Evolutionary conservation across 2,329 filamentous ascomycete species (phyloP).

Genomic region (Pestalotiopsis fici): DNA sequence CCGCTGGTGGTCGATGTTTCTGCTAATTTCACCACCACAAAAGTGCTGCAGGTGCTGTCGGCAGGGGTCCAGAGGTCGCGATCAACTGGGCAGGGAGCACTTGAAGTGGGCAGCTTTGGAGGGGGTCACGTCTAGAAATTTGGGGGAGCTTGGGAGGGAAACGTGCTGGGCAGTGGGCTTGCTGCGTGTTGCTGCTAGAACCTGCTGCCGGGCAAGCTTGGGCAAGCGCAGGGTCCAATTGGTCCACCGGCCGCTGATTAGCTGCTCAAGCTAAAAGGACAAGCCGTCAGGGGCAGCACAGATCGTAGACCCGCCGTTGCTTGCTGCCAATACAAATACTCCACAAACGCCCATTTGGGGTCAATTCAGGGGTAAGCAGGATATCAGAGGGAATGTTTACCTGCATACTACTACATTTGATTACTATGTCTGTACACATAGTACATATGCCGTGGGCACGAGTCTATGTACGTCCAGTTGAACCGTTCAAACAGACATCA

Average conservation of each 20-base stretch:
- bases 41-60: constrained; percentile 7
- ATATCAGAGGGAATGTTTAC: background rate
- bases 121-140: background rate
- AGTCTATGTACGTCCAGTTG: too few relatives aligned
- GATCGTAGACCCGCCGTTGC: background rate
- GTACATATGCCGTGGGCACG: background rate
- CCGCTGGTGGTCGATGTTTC: background rate
- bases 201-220: background rate
- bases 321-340: constrained; percentile 5
- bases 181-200: background rate
- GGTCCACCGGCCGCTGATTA: background rate
- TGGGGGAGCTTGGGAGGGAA: background rate
- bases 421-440: background rate
- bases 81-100: background rate
- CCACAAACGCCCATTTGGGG: constrained; percentile 1
- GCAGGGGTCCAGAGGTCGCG: background rate
- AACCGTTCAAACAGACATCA: background rate
- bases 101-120: background rate
- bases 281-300: background rate
- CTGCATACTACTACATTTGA: background rate
- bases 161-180: background rate
- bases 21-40: constrained; percentile 8
- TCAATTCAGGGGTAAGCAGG: background rate
- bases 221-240: constrained; percentile 2
- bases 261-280: background rate